Evolutionary conservation across 2,329 filamentous ascomycete genomes (phyloP).

Genomic region (Furcasterigmium sp.): DNA sequence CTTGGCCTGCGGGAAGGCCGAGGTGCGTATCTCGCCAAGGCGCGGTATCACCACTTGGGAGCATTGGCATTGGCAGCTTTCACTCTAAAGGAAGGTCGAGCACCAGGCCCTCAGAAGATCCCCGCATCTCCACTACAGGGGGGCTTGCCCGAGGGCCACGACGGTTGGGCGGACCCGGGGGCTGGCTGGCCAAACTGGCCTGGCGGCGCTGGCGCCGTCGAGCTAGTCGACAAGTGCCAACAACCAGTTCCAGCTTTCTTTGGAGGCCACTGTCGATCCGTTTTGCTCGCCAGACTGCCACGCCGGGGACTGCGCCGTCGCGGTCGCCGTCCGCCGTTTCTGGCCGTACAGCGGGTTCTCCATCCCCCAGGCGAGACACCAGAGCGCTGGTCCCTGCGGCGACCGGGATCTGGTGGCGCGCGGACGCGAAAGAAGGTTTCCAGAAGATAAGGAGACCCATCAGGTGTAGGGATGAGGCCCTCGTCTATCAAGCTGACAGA

Average conservation of each 20-base stretch:
- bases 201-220: no score
- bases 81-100: conserved; percentile 2
- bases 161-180: not conserved
- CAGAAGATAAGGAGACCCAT: conserved; percentile 1
- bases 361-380: no score
- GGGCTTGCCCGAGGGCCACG: not conserved
- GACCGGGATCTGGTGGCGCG: not conserved
- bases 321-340: no score
- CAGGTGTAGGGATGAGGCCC: not conserved
- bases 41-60: conserved; percentile 4
- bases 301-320: not conserved
- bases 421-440: not conserved
- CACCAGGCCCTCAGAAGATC: not conserved
- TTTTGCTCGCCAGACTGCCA: not conserved
- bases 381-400: no score
- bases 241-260: no score
- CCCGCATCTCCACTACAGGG: conserved; percentile 4
- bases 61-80: conserved; percentile 4
- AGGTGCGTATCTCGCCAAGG: conserved; percentile 5
- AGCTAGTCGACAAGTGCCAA: no score
- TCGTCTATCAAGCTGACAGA: not conserved
- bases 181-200: not conserved
- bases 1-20: conserved; percentile 3
- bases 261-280: no score
- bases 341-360: no score